Base-by-base conservation (phyloP, 2,329 filamentous ascomycete species). In the Colletotrichum scovillei region DNA sequence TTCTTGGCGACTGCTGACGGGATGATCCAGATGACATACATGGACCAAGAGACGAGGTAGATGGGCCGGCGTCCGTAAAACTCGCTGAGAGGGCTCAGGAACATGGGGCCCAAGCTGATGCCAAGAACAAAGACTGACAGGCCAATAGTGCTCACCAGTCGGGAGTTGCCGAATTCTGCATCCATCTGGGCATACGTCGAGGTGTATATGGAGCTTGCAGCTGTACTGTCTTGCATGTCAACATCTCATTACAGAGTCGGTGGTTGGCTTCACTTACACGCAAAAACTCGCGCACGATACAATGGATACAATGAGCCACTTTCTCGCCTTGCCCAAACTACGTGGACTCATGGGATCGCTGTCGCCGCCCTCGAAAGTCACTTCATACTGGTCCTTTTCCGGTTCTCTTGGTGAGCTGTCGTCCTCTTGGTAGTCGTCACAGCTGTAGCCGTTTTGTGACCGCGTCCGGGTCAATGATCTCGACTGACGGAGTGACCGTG, bases 131-230 rank as follows among this genome's bases (percentile, higher is more conserved):
- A 98, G 1, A 93, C 87, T 0, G 94, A 95, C 64, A 98, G 85
- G 0, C 95, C 96, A 11, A 98, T 82, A 3, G 94, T 95, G 14
- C 93, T 94, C 28, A 97, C 88, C 63, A 94, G 86, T 69, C 90
- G 88, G 0, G 93, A 93, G 77, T 89, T 89, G 76, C 89, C 84
- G 77, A 98, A 97, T 72, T 97, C 93, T 30, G 86, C 84, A 75
- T 92, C 90, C 82, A 98, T 90, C 81, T 97, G 93, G 22, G 78
- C 80, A 81, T 98, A 98, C 0, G 94, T 97, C 14, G 91, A 90
- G 0, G 95, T 96, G 82, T 98, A 98, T 77, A 97, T 91, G n/a
- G 95, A 97, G 60, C 93, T 95, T 1, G 94, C 91, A 80, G 92
- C 95, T 9, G 95, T 97, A 67, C 93, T 95, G 77, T 65, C 53